Percentiles rank a stretch among this genome's conserved stretches.
Evolutionary conservation across 352 stramenopile species (phyloP).

Genomic region (Aphanomyces invadans): DNA sequence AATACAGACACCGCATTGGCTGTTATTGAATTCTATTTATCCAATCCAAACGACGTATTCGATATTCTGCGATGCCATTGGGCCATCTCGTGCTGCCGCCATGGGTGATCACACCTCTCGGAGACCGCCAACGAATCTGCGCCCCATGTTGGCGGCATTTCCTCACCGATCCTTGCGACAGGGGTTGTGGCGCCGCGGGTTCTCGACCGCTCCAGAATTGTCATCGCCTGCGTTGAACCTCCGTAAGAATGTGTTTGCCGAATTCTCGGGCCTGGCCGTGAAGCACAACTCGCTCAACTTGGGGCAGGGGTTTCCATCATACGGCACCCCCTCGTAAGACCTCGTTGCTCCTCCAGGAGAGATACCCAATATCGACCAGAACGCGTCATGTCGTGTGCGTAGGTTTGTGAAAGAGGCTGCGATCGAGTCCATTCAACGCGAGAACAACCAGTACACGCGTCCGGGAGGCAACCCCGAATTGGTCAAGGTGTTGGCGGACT

Average conservation of each 20-base stretch:
- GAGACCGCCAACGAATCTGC: too few relatives aligned
- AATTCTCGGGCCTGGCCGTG: constrained; percentile 79
- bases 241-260: constrained; percentile 76
- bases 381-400: background rate
- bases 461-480: constrained; percentile 73
- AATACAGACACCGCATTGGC: too few relatives aligned
- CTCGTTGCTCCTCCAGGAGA: background rate
- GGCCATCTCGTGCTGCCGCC: too few relatives aligned
- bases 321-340: constrained; percentile 70
- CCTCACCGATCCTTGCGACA: background rate
- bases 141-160: background rate
- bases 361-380: too few relatives aligned
- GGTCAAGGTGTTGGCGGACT: constrained; percentile 64
- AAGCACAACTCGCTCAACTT: constrained; percentile 89
- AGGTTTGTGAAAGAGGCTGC: constrained; percentile 85
- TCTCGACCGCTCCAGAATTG: constrained; percentile 5
- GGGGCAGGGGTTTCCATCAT: constrained; percentile 95
- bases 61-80: background rate
- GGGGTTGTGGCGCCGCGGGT: background rate
- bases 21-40: too few relatives aligned
- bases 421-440: constrained; percentile 62
- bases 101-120: too few relatives aligned
- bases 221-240: constrained; percentile 26
- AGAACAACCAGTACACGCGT: constrained; percentile 87
- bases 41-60: too few relatives aligned